Evolutionary conservation across 306 rosid species (phyloP), one percentile per base, ranked within the genome.

Genomic region (Cucurbita pepo): DNA sequence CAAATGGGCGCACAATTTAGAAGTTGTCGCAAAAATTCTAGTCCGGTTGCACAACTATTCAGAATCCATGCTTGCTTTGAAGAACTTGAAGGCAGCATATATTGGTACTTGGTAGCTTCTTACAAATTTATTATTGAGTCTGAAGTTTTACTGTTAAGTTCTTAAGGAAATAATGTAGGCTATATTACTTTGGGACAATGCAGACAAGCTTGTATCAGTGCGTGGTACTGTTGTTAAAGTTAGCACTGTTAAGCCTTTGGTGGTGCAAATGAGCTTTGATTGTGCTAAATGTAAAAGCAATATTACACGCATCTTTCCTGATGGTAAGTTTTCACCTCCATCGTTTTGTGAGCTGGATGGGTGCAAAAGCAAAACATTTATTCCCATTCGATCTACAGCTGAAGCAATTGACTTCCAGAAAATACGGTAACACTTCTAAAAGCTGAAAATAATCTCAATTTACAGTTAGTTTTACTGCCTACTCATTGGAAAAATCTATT

Each of bases 141-240:
- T 58, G 14, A 52, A 52, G 55, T 30, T 50, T 77, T 48, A 44
- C 58, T 45, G 50, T 47, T 47, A 12, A 1, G 51, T 30, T 30
- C 34, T 71, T 25, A 38, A n/a, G 59, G 72, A 61, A 51, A 48
- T 14, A 65, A 65, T 51, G 48, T 69, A 55, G 72, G 69, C 77
- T 67, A 55, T 75, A 62, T 38, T 65, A 58, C 21, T 77, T 55
- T 61, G 56, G 77, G 78, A 67, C 44, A 43, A 79, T 57, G 67
- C 90, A 94, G 98, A 87, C 77, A 94, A 87, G 80, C 91, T 90
- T 64, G 97, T 85, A 74, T 94, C 98, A 18, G 95, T 94, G 77
- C 97, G 96, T 44, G 98, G 97, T 10, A 90, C 95, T 18, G 92
- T 87, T 57, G 93, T 90, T 63, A 94, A 94, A 83, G 96, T 80